These are phyloP conservation scores for Fistulina hepatica DNA, from an alignment of 1,284 basidiomycete species.

Conservation along the genomic window DNA sequence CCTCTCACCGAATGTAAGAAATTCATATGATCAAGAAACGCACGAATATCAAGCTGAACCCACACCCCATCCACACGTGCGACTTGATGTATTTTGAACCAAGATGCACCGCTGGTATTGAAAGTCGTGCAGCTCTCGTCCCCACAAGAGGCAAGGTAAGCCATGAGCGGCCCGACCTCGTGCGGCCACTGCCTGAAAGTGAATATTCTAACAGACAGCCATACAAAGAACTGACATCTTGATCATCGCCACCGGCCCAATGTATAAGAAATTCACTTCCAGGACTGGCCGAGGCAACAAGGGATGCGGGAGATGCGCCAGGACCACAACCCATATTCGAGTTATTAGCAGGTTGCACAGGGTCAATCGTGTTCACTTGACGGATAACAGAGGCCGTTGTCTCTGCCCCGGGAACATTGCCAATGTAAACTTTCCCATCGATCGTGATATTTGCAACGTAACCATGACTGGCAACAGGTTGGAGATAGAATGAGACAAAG, in stretches of 20 bases:
- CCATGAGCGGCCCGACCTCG: slow-evolving; percentile 44
- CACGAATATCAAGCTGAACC: slow-evolving; percentile 7
- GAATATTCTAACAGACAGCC: too few species aligned
- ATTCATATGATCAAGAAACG: neutral
- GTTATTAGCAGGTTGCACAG: slow-evolving; percentile 55
- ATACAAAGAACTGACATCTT: neutral
- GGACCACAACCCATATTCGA: slow-evolving; percentile 50
- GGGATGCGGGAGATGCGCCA: neutral
- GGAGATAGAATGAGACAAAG: slow-evolving; percentile 24
- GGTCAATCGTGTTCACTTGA: slow-evolving; percentile 40
- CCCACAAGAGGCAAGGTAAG: slow-evolving; percentile 45
- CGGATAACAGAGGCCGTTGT: slow-evolving; percentile 45
- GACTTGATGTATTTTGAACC: slow-evolving; percentile 37
- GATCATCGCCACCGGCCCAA: neutral
- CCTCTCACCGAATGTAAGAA: neutral
- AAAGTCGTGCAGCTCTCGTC: slow-evolving; percentile 38
- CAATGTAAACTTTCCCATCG: slow-evolving; percentile 42
- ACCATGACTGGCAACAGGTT: slow-evolving; percentile 47
- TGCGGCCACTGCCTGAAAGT: too few species aligned
- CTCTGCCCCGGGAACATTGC: slow-evolving; percentile 38
- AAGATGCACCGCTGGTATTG: slow-evolving; percentile 36
- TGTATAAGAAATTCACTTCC: neutral
- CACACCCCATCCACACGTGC: slow-evolving; percentile 8
- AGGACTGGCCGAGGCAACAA: neutral
- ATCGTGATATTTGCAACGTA: slow-evolving; percentile 41